phyloP scores from a whole-genome alignment of 2,329 filamentous ascomycete genomes.

The Taxawa tesnikishii region DNA sequence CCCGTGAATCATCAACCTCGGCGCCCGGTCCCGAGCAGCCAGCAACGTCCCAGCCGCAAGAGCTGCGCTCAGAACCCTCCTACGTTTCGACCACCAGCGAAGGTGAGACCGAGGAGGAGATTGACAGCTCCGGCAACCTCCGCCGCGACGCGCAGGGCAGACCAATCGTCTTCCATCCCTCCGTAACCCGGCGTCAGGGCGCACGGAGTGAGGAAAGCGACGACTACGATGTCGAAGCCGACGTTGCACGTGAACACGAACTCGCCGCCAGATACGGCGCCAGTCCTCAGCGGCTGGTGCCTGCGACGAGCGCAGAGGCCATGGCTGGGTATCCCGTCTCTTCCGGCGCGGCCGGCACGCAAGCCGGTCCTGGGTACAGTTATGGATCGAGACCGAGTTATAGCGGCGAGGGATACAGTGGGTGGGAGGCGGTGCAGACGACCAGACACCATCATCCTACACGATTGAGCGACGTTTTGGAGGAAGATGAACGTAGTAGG shows the following conservation, averaged over 20 bases:
- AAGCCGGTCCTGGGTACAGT: conserved; percentile 4
- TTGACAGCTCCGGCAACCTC: conserved; percentile 49
- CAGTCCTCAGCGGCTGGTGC: conserved; percentile 13
- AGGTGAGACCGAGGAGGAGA: conserved; percentile 60
- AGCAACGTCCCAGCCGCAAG: conserved; percentile 11
- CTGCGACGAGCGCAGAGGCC: conserved; percentile 19
- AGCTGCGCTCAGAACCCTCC: conserved; percentile 29
- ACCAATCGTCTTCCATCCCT: conserved; percentile 39
- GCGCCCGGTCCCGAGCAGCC: background rate
- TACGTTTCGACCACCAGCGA: conserved; percentile 42
- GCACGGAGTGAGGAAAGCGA: conserved; percentile 31
- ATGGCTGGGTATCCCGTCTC: conserved; percentile 16
- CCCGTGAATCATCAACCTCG: conserved; percentile 9
- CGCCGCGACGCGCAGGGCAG: conserved; percentile 49
- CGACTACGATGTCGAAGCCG: conserved; percentile 42
- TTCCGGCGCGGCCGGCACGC: too few relatives aligned
- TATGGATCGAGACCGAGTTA: conserved; percentile 18
- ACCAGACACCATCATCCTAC: conserved; percentile 80
- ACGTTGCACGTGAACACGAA: conserved; percentile 35
- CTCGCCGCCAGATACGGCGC: conserved; percentile 33
- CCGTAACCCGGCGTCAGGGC: background rate
- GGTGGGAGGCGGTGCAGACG: conserved; percentile 62
- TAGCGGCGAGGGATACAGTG: conserved; percentile 44
- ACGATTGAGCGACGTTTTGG: conserved; percentile 75
- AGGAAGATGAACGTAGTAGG: conserved; percentile 55